Conservation (phyloP, 2,329 filamentous ascomycete genomes). For the Alternaria tenuissima region DNA sequence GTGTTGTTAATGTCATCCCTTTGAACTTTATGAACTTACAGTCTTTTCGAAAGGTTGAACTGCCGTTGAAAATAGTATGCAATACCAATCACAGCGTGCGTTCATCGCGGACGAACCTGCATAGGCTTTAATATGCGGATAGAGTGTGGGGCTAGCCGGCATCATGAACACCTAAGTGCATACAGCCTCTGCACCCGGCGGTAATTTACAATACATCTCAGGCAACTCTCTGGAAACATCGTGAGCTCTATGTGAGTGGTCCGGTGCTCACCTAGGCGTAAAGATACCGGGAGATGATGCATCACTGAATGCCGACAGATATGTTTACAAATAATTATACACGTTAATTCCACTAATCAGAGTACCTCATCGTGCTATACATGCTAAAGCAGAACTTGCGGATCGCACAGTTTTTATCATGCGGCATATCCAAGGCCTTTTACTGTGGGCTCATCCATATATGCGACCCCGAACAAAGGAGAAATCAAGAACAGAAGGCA, state of each 20-base stretch:
- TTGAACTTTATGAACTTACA: neutral
- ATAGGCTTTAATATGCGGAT: slow-evolving; percentile 3
- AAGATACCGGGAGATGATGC: neutral
- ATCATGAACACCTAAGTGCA: neutral
- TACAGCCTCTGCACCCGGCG: neutral
- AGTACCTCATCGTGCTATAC: neutral
- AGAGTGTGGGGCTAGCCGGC: slow-evolving; percentile 13
- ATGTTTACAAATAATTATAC: neutral
- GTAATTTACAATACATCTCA: neutral
- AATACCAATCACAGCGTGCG: neutral
- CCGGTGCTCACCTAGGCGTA: neutral
- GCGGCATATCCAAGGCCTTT: neutral
- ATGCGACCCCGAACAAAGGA: neutral
- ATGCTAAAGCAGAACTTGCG: neutral
- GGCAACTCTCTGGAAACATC: neutral
- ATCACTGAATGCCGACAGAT: neutral
- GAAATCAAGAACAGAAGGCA: neutral
- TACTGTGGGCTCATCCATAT: neutral
- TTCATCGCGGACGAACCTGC: slow-evolving; percentile 1
- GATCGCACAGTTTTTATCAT: neutral
- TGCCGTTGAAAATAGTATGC: slow-evolving; percentile 3
- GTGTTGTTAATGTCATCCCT: fast-evolving
- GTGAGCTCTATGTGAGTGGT: neutral
- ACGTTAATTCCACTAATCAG: neutral
- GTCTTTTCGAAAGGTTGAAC: neutral